Conservation (phyloP, 192 early-diverging fungal genomes). For the Rhizophagus sp. region DNA sequence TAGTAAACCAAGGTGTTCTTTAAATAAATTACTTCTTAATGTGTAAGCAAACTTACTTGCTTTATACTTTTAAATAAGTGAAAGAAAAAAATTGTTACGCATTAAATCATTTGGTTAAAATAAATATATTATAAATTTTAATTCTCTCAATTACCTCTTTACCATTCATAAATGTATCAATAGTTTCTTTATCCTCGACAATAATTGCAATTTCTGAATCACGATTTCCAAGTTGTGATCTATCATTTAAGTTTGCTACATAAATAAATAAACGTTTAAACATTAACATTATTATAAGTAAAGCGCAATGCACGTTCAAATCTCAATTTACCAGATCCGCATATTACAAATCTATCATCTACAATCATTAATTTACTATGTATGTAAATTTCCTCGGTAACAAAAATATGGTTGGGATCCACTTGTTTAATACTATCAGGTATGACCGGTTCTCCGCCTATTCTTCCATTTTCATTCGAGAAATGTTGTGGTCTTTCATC, state of each 20-base stretch:
- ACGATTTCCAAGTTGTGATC: constrained; percentile 81
- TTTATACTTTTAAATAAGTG: constrained; percentile 47
- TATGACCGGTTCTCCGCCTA: background rate
- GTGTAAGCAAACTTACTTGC: constrained; percentile 72
- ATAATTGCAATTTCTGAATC: constrained; percentile 87
- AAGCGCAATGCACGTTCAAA: background rate
- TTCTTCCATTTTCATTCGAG: background rate
- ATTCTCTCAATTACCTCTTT: constrained; percentile 35
- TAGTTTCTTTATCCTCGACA: constrained; percentile 75
- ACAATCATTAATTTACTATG: constrained; percentile 90
- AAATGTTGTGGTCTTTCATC: background rate
- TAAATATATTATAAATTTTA: background rate
- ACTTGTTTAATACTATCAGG: background rate
- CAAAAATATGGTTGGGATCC: constrained; percentile 35
- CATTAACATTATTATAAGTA: background rate
- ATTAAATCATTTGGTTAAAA: too few relatives aligned
- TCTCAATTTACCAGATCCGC: constrained; percentile 60
- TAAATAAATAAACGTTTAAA: background rate
- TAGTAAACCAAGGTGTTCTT: constrained; percentile 80
- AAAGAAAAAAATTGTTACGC: background rate
- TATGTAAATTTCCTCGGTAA: constrained; percentile 86
- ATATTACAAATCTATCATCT: constrained; percentile 78
- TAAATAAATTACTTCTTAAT: constrained; percentile 72
- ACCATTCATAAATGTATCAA: constrained; percentile 75
- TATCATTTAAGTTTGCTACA: constrained; percentile 80